phyloP scores from a whole-genome alignment of 2,329 filamentous ascomycete species.

The Sarocladium kiliense region DNA sequence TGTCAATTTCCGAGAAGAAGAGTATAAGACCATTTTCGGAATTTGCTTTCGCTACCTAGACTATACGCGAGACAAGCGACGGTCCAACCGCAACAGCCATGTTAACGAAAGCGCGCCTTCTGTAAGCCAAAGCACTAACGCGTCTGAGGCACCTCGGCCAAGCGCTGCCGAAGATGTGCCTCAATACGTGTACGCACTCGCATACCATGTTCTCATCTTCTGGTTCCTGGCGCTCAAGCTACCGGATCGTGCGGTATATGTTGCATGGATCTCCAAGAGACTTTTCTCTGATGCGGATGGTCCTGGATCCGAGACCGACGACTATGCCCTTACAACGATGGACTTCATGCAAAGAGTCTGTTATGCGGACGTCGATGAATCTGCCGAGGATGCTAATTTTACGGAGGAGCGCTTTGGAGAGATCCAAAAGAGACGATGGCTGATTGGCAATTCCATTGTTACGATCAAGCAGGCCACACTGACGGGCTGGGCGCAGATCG shows the following conservation, averaged over 20 bases:
- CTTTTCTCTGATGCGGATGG: slow-evolving; percentile 76
- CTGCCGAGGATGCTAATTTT: slow-evolving; percentile 60
- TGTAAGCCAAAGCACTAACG: not conserved
- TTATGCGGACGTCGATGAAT: slow-evolving; percentile 81
- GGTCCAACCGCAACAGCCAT: slow-evolving; percentile 40
- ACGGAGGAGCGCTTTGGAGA: slow-evolving; percentile 59
- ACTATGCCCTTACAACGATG: slow-evolving; percentile 88
- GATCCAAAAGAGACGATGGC: slow-evolving; percentile 62
- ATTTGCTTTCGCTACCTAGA: slow-evolving; percentile 94
- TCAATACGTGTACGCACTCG: slow-evolving; percentile 88
- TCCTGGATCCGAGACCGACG: slow-evolving; percentile 66
- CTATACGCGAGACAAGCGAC: slow-evolving; percentile 68
- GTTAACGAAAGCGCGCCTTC: slow-evolving; percentile 5
- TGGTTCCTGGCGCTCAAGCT: slow-evolving; percentile 93
- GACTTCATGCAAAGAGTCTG: slow-evolving; percentile 91
- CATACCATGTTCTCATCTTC: slow-evolving; percentile 92
- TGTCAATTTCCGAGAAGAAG: slow-evolving; percentile 83
- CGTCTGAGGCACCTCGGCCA: slow-evolving; percentile 31
- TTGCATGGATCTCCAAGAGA: slow-evolving; percentile 85
- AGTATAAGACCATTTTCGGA: slow-evolving; percentile 90
- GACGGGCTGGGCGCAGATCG: slow-evolving; percentile 65
- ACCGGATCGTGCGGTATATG: slow-evolving; percentile 75
- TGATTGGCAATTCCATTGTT: slow-evolving; percentile 69
- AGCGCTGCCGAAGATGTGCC: slow-evolving; percentile 66
- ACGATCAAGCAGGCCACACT: slow-evolving; percentile 66